Evolutionary conservation across 225 moss, liverwort and hornwort genomes (phyloP).

Genomic region (Anthoceros angustus): DNA sequence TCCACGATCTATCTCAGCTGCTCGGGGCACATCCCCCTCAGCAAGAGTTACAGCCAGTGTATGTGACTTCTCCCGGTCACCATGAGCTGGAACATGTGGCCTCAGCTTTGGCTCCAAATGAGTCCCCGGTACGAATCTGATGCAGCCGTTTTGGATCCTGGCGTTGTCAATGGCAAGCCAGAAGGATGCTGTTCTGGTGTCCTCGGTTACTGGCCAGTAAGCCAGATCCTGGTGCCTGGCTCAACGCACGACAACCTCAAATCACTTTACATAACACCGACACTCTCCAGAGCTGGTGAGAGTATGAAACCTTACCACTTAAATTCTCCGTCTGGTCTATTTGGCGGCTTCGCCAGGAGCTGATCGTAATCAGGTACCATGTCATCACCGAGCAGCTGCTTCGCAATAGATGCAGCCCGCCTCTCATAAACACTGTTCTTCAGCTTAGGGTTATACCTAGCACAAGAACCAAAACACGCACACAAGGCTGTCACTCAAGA

Average conservation of each 20-base stretch:
- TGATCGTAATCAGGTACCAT: slow-evolving; percentile 89
- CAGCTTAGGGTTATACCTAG: slow-evolving; percentile 50
- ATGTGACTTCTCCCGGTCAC: slow-evolving; percentile 89
- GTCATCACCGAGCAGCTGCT: slow-evolving; percentile 60
- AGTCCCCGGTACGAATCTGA: slow-evolving; percentile 60
- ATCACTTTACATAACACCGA: not conserved
- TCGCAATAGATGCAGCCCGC: slow-evolving; percentile 61
- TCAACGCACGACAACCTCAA: not conserved
- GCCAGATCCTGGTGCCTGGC: slow-evolving; percentile 87
- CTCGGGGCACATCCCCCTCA: slow-evolving; percentile 33
- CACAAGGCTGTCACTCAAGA: not conserved
- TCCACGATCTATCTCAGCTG: slow-evolving; percentile 56
- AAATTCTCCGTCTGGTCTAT: slow-evolving; percentile 78
- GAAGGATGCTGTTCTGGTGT: slow-evolving; percentile 77
- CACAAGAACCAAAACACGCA: not conserved
- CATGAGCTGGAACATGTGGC: slow-evolving; percentile 62
- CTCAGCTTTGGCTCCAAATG: slow-evolving; percentile 52
- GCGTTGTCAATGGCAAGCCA: slow-evolving; percentile 84
- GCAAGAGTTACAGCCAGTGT: slow-evolving; percentile 47
- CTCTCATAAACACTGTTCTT: slow-evolving; percentile 53
- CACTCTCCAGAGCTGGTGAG: not conserved
- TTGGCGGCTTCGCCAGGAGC: slow-evolving; percentile 69
- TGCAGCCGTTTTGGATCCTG: slow-evolving; percentile 55
- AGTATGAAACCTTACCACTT: slow-evolving; percentile 40
- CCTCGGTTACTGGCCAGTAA: slow-evolving; percentile 85